phyloP scores from a whole-genome alignment of 768 basidiomycete species.

The Boletus vermiculosoides region DNA sequence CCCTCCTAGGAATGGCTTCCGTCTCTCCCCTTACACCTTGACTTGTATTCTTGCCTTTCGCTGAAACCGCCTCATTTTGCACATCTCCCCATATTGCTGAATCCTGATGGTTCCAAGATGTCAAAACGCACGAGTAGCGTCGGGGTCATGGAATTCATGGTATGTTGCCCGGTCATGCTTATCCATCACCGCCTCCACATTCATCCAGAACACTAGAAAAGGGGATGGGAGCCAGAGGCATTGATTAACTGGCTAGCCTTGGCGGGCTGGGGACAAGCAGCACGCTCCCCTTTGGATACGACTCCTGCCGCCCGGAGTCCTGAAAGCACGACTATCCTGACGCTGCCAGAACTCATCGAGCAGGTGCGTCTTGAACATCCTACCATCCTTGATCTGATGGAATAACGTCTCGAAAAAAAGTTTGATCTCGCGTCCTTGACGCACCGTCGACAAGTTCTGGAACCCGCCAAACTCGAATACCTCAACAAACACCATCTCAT shows the following conservation, averaged over 20 bases:
- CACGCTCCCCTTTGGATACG: constrained; percentile 31
- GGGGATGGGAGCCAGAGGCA: constrained; percentile 89
- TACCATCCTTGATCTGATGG: neutral
- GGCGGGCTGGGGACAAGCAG: constrained; percentile 83
- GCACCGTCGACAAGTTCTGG: constrained; percentile 80
- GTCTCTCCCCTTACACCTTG: constrained; percentile 87
- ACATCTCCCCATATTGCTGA: constrained; percentile 88
- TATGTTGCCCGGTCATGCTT: constrained; percentile 32
- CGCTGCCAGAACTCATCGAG: constrained; percentile 60
- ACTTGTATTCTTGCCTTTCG: constrained; percentile 78
- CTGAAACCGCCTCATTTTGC: constrained; percentile 78
- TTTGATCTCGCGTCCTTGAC: constrained; percentile 79
- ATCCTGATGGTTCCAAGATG: constrained; percentile 90
- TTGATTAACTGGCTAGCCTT: constrained; percentile 92
- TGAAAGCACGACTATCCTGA: constrained; percentile 65
- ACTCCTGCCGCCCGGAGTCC: constrained; percentile 43
- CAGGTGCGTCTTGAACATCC: constrained; percentile 41
- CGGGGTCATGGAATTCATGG: constrained; percentile 82
- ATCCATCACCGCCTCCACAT: neutral
- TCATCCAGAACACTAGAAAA: constrained; percentile 44
- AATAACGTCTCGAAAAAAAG: constrained; percentile 30
- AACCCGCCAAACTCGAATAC: constrained; percentile 76
- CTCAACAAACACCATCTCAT: constrained; percentile 87
- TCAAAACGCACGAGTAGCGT: constrained; percentile 93
- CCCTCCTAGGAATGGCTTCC: constrained; percentile 86